Evolutionary conservation across 768 basidiomycete genomes (phyloP).

Genomic region (Tulasnella sp.): DNA sequence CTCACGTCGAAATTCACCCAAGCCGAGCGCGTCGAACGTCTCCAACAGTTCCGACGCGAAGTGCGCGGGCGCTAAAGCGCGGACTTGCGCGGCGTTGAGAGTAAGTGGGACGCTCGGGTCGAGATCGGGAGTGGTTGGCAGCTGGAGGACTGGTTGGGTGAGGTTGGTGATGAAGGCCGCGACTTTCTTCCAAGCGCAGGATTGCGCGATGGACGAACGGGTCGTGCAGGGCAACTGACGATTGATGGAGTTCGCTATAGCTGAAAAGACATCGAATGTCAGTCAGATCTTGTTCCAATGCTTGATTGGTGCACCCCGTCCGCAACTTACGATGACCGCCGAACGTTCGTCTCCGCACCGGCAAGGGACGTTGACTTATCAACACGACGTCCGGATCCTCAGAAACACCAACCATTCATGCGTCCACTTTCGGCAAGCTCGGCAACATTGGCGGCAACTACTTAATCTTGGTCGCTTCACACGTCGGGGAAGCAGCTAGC

Average conservation of each 20-base stretch:
- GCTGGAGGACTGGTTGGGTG: slow-evolving; percentile 66
- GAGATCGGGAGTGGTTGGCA: slow-evolving; percentile 68
- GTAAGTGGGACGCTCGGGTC: slow-evolving; percentile 53
- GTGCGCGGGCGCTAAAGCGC: slow-evolving; percentile 67
- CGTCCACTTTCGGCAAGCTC: too few species aligned
- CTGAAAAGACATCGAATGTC: too few species aligned
- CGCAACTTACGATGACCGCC: too few species aligned
- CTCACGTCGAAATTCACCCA: slow-evolving; percentile 50
- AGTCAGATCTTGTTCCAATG: too few species aligned
- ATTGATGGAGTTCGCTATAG: too few species aligned
- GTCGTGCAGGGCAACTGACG: too few species aligned
- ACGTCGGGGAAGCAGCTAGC: slow-evolving; percentile 51
- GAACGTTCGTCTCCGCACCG: slow-evolving; percentile 67
- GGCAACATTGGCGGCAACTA: too few species aligned
- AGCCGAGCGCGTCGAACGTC: slow-evolving; percentile 65
- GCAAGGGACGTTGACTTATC: slow-evolving; percentile 70
- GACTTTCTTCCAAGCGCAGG: slow-evolving; percentile 44
- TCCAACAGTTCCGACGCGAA: slow-evolving; percentile 77
- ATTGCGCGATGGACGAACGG: too few species aligned
- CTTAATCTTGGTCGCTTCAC: neutral
- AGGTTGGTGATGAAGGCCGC: slow-evolving; percentile 74
- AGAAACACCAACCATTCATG: neutral
- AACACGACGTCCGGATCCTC: slow-evolving; percentile 58
- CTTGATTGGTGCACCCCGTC: too few species aligned
- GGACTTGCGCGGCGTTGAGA: slow-evolving; percentile 67